A percentile compares a stretch with the other conserved stretches of the same genome.
Conservation (phyloP, 2,329 filamentous ascomycete species). For the Zarea fungicola region DNA sequence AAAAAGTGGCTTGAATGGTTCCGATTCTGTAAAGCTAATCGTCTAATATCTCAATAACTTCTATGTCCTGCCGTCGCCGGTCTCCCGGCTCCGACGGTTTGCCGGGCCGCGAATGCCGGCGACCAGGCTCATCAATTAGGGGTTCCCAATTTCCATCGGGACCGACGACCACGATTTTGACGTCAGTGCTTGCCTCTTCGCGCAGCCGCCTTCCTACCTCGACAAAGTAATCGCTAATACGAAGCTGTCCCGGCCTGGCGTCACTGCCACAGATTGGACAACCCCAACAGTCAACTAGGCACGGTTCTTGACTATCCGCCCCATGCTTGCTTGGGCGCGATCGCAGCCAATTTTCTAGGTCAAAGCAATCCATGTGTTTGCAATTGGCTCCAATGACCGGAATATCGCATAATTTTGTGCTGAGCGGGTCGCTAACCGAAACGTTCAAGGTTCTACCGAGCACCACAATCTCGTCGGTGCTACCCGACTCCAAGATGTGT, state of each 20-base stretch:
- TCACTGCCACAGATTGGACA: constrained; percentile 81
- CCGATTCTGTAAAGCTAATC: neutral
- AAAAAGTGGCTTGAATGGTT: neutral
- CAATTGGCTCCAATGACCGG: constrained; percentile 7
- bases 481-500: neutral
- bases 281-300: constrained; percentile 67
- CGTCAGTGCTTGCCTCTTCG: constrained; percentile 17
- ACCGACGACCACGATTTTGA: constrained; percentile 26
- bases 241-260: constrained; percentile 65
- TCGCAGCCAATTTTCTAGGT: constrained; percentile 34
- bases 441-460: constrained; percentile 5
- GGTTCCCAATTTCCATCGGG: constrained; percentile 30
- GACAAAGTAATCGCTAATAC: constrained; percentile 69
- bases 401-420: neutral
- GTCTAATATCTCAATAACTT: constrained; percentile 14
- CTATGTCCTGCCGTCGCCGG: neutral
- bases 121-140: constrained; percentile 12
- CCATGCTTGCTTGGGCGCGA: constrained; percentile 2
- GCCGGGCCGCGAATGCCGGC: neutral
- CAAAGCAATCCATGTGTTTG: constrained; percentile 26
- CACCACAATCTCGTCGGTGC: neutral
- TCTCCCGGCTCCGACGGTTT: neutral
- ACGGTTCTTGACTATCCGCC: constrained; percentile 22
- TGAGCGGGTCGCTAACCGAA: constrained; percentile 5
- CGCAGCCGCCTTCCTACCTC: constrained; percentile 53